Conservation (phyloP, 164 flowering plant species). For the Vitis rupestris region DNA sequence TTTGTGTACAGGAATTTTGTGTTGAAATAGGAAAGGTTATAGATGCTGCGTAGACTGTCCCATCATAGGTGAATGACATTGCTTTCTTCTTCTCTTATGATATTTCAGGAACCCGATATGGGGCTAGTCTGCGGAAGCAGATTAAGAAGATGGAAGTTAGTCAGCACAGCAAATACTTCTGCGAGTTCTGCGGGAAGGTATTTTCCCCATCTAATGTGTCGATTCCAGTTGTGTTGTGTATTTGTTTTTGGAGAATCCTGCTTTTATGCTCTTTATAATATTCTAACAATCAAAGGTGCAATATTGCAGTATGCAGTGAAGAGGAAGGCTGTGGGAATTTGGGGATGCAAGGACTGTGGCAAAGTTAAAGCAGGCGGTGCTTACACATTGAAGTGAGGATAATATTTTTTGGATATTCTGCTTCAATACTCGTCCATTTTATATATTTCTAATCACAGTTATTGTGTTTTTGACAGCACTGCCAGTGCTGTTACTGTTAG, state of each 20-base stretch:
- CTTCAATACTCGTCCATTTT: too few relatives aligned
- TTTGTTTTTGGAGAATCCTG: not conserved
- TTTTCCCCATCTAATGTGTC: not conserved
- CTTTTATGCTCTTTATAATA: not conserved
- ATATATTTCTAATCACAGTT: not conserved
- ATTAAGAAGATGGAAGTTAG: constrained; percentile 67
- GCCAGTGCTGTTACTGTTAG: constrained; percentile 72
- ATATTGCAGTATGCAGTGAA: constrained; percentile 49
- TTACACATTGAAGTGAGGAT: constrained; percentile 48
- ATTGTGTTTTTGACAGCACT: constrained; percentile 32
- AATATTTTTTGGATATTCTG: not conserved
- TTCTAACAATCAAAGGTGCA: not conserved
- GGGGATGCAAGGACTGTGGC: constrained; percentile 65
- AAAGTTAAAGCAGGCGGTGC: constrained; percentile 61
- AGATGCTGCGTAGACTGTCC: too few relatives aligned
- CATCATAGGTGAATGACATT: not conserved
- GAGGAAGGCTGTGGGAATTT: constrained; percentile 58
- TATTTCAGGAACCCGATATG: constrained; percentile 53
- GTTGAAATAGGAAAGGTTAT: too few relatives aligned
- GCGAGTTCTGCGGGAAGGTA: constrained; percentile 71
- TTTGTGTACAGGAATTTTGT: too few relatives aligned
- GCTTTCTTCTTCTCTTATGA: not conserved
- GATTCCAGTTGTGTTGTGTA: too few relatives aligned
- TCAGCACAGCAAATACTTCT: constrained; percentile 59
- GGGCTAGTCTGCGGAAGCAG: constrained; percentile 71